These are phyloP conservation scores for Lasiosphaeria hispida DNA, from an alignment of 495 filamentous ascomycete species.

Conservation along the genomic window DNA sequence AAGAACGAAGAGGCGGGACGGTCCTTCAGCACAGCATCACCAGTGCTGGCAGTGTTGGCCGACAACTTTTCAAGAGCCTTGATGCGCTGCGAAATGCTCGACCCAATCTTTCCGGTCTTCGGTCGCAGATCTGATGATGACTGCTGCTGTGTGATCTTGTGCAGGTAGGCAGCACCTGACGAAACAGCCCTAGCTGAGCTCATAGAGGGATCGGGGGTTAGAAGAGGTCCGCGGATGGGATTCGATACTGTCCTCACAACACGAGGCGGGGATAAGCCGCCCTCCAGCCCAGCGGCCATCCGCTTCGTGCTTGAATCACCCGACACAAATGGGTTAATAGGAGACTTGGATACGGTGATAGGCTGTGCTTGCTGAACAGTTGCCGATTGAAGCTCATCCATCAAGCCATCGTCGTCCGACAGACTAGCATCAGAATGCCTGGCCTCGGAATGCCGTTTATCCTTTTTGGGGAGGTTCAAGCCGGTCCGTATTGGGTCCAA, in stretches of 20 bases:
- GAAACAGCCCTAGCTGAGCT: conserved; percentile 45
- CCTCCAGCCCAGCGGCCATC: conserved; percentile 26
- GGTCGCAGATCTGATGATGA: conserved; percentile 49
- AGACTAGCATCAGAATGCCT: conserved; percentile 52
- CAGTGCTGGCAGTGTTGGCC: conserved; percentile 30
- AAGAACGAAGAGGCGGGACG: conserved; percentile 49
- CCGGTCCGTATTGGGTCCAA: conserved; percentile 20
- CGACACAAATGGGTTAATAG: conserved; percentile 65
- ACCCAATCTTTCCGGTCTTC: conserved; percentile 79
- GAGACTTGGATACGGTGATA: conserved; percentile 80
- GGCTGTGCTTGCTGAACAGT: conserved; percentile 81
- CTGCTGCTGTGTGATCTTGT: conserved; percentile 45
- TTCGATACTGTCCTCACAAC: conserved; percentile 46
- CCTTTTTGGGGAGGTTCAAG: conserved; percentile 22
- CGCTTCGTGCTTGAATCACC: conserved; percentile 33
- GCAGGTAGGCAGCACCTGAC: conserved; percentile 46
- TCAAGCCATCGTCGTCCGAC: conserved; percentile 80
- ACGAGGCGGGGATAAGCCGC: conserved; percentile 18
- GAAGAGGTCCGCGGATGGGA: conserved; percentile 42
- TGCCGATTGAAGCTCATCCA: conserved; percentile 83
- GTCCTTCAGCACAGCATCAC: conserved; percentile 23
- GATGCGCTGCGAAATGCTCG: conserved; percentile 85
- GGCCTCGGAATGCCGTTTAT: conserved; percentile 47
- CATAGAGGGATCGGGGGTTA: conserved; percentile 39
- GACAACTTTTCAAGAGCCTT: conserved; percentile 81